Evolutionary conservation across 371 early-diverging fungal species (phyloP), one percentile per base, ranked within the genome.

Genomic region (Mucor saturninus): DNA sequence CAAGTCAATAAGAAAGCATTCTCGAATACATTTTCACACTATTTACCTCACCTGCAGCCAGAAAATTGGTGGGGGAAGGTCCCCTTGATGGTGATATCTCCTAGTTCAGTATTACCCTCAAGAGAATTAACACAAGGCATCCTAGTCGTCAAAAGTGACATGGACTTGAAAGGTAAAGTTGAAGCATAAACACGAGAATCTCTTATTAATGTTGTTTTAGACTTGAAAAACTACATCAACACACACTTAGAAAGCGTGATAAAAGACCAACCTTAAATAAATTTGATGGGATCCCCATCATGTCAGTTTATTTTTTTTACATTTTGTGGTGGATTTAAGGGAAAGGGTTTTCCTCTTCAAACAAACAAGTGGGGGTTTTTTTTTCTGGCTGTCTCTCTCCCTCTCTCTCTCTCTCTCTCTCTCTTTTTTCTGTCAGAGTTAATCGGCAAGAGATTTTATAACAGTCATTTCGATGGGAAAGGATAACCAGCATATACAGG

Each of bases 11-110:
- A 65, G 28, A 46, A 59, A 1, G 7, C 14, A 11, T 55, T 73
- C 30, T 71, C 69, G 10, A 10, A 51, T 6, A 59, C 48, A 35
- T 49, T 77, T 3, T 40, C 64, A 37, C 21, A 13, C 4, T 68
- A 65, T 51, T 45, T 80, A 21, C 69, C 74, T 14, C 50, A 71
- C 8, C 61, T 80, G 26, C 46, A 69, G n/a, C 77, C 80, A 5
- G 52, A 71, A 8, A 60, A 15, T 13, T 80, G 80, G 80, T 77
- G 77, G 77, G 65, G 69, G 15, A 76, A 68, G 51, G 39, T 77
- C 29, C 77, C 77, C 1, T n/a, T 67, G 2, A 31, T 80, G 38
- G 21, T 75, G 1, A 52, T 80, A 21, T 57, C 74, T 21, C 28
- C 65, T 1, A 32, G 42, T 3, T n/a, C 45, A 26, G 46, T 59